Evolutionary conservation across 495 filamentous ascomycete species (phyloP).

Genomic region (Penicillium bialowiezense): DNA sequence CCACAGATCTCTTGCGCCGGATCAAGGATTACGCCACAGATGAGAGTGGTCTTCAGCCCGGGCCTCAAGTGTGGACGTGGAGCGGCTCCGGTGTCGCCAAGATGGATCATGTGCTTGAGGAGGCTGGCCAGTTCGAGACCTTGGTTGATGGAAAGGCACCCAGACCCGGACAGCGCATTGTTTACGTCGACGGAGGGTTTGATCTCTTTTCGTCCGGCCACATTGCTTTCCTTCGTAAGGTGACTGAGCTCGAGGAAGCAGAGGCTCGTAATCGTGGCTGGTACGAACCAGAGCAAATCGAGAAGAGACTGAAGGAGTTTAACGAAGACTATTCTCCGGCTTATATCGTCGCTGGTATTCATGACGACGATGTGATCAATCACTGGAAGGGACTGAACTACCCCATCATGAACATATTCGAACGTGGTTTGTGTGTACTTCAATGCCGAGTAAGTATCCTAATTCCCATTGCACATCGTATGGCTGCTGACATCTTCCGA

Average conservation of each 20-base stretch:
- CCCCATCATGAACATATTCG: constrained; percentile 98
- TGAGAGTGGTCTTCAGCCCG: constrained; percentile 65
- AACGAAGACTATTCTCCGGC: constrained; percentile 73
- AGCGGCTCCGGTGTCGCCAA: constrained; percentile 52
- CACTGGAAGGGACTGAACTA: constrained; percentile 96
- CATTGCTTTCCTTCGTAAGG: constrained; percentile 84
- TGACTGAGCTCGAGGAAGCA: constrained; percentile 66
- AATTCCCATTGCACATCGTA: background rate
- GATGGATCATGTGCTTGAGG: constrained; percentile 45
- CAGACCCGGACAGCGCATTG: constrained; percentile 73
- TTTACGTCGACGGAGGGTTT: constrained; percentile 96
- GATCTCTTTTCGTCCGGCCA: constrained; percentile 97
- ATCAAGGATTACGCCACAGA: constrained; percentile 86
- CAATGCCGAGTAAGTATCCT: constrained; percentile 73
- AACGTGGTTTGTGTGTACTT: constrained; percentile 90
- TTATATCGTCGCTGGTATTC: constrained; percentile 87
- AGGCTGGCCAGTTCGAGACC: constrained; percentile 55
- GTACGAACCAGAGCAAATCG: constrained; percentile 61
- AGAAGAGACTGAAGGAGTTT: constrained; percentile 56
- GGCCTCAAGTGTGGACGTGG: constrained; percentile 81
- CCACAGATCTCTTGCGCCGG: constrained; percentile 62
- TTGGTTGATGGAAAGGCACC: constrained; percentile 66
- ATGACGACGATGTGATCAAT: constrained; percentile 93
- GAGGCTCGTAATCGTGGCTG: constrained; percentile 64
- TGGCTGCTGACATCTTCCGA: constrained; percentile 17